Conservation (phyloP, 179 eudicot species). For the Gypsophila paniculata region DNA sequence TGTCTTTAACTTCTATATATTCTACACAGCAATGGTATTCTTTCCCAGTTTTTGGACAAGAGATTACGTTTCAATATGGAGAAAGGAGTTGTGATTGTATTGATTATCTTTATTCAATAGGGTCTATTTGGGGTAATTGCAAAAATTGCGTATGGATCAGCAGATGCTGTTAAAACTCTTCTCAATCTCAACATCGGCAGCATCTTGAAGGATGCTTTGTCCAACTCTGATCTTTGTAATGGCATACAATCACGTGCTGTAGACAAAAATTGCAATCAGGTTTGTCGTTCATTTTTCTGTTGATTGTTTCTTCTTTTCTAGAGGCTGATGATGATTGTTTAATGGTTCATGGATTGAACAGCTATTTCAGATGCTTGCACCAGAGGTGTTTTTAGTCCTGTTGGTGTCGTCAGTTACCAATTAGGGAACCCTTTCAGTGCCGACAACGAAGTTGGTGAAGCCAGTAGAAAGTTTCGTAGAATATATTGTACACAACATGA, state of each 20-base stretch:
- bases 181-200: slow-evolving; percentile 68
- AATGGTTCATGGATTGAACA: background rate
- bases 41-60: background rate
- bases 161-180: slow-evolving; percentile 62
- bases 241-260: slow-evolving; percentile 47
- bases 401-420: background rate
- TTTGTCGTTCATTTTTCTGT: slow-evolving; percentile 20
- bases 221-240: slow-evolving; percentile 48
- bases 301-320: background rate
- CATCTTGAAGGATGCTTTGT: slow-evolving; percentile 56
- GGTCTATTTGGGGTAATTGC: slow-evolving; percentile 74
- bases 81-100: slow-evolving; percentile 8
- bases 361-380: background rate
- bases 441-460: background rate
- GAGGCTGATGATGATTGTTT: background rate
- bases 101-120: slow-evolving; percentile 32
- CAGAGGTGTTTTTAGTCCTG: background rate
- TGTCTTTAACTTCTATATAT: too few species aligned
- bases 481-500: too few species aligned
- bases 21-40: background rate
- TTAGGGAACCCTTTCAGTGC: background rate
- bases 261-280: slow-evolving; percentile 67
- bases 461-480: too few species aligned
- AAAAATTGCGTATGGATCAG: slow-evolving; percentile 75
- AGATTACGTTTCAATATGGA: background rate